These are phyloP conservation scores for Friedmanniomyces simplex DNA, from an alignment of 495 filamentous ascomycete species.

Conservation along the genomic window DNA sequence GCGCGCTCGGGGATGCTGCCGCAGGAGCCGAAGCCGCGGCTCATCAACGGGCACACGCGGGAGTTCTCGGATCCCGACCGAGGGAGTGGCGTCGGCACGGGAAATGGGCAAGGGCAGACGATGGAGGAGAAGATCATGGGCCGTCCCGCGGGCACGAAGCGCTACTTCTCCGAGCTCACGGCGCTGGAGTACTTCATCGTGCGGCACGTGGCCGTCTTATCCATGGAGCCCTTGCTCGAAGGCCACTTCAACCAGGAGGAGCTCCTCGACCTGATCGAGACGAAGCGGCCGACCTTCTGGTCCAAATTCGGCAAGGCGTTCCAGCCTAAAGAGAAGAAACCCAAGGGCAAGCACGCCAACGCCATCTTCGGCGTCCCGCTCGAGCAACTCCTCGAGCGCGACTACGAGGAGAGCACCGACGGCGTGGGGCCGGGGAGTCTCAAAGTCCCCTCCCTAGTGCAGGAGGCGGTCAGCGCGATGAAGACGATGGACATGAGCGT, in stretches of 20 bases:
- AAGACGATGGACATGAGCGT: slow-evolving; percentile 98
- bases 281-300: slow-evolving; percentile 83
- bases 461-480: slow-evolving; percentile 88
- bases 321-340: slow-evolving; percentile 48
- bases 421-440: slow-evolving; percentile 87
- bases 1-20: slow-evolving; percentile 63
- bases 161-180: slow-evolving; percentile 93
- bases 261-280: slow-evolving; percentile 88
- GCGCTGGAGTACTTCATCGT: slow-evolving; percentile 96
- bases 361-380: slow-evolving; percentile 82
- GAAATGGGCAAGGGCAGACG: background rate
- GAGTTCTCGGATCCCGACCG: slow-evolving; percentile 55
- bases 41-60: slow-evolving; percentile 67
- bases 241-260: slow-evolving; percentile 88
- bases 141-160: slow-evolving; percentile 42
- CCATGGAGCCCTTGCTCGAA: slow-evolving; percentile 88
- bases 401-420: slow-evolving; percentile 90
- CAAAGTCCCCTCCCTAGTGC: slow-evolving; percentile 76
- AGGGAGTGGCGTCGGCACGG: background rate
- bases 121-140: slow-evolving; percentile 21
- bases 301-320: slow-evolving; percentile 95
- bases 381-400: slow-evolving; percentile 79
- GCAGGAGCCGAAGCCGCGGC: slow-evolving; percentile 55
- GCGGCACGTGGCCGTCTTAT: slow-evolving; percentile 84
- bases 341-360: slow-evolving; percentile 62